Evolutionary conservation across 2,329 filamentous ascomycete genomes (phyloP), one percentile per base, ranked within the genome.

Genomic region (Colletotrichum karsti): DNA sequence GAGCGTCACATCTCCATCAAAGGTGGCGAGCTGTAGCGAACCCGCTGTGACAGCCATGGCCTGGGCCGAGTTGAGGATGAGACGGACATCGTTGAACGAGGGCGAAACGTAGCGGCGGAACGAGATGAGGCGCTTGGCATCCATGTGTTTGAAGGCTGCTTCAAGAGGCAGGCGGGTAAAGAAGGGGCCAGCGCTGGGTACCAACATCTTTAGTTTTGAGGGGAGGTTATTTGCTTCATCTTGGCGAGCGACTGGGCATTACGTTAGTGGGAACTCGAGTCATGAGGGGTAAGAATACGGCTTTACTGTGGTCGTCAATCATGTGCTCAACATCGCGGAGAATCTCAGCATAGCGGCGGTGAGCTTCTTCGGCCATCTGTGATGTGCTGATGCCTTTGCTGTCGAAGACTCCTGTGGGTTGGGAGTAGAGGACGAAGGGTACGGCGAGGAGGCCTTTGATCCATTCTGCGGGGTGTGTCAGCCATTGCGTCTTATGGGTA

Each of bases 1-100:
- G 22, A 99, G 86, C 1, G 96, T 99, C 56, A 99, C 94, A 80
- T 99, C 96, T 80, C 96, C 96, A 79, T 99, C 96, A 77, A 99
- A 99, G 0, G 96, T 99, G 60, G 97, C 91, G 4, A 99, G 87
- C 73, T 96, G 90, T 8, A 98, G 86, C 5, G 89, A 87, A 22
- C 92, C 91, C 48, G 51, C 44, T 15, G 94, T 92, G n/a, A 98
- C 88, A 41, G 93, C 94, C 91, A 98, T 94, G 68, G 95, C 86
- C 80, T 99, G 96, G 18, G 96, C 95, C 41, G 96, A 96, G 81
- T 99, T 99, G 73, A 99, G 88, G 57, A 97, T 92, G 24, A 98
- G 86, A 2, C 96, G 91, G 67, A 99, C 90, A 77, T 99, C 96
- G 81, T 99, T 99, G 87, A 99, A 99, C 2, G 93, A 97, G 0